Conservation (phyloP, 2,329 filamentous ascomycete species). For the Lecanosticta acicola region DNA sequence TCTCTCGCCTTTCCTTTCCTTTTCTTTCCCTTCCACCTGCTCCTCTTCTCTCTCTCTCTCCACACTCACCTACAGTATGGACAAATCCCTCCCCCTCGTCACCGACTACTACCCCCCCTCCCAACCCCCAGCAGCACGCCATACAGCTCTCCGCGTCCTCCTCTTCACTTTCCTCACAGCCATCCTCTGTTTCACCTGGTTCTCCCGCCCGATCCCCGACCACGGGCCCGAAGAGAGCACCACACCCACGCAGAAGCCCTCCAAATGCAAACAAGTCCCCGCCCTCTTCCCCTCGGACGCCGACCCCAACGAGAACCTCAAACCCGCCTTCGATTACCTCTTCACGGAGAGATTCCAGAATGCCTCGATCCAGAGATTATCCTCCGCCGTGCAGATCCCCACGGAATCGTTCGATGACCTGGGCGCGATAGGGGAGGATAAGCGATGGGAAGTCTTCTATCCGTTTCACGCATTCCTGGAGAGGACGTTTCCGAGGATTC, state of each 20-base stretch:
- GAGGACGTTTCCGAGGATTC: conserved; percentile 48
- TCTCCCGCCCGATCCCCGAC: conserved; percentile 6
- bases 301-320: conserved; percentile 20
- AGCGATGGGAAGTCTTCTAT: conserved; percentile 52
- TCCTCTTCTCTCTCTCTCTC: background rate
- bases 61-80: background rate
- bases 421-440: conserved; percentile 49
- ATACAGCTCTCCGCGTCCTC: conserved; percentile 8
- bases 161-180: conserved; percentile 11
- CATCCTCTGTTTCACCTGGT: conserved; percentile 13
- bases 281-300: conserved; percentile 24
- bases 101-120: conserved; percentile 15
- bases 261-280: conserved; percentile 25
- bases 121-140: conserved; percentile 8
- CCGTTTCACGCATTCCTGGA: conserved; percentile 46
- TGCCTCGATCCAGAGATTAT: conserved; percentile 43
- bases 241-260: background rate
- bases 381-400: conserved; percentile 51
- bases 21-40: background rate
- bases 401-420: conserved; percentile 54
- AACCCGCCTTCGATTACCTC: conserved; percentile 29
- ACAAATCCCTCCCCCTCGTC: conserved; percentile 22
- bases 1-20: background rate
- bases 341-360: conserved; percentile 29
- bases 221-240: background rate